These are phyloP conservation scores for Eucalyptus urophylla DNA, from an alignment of 345 rosid species.

Conservation along the genomic window DNA sequence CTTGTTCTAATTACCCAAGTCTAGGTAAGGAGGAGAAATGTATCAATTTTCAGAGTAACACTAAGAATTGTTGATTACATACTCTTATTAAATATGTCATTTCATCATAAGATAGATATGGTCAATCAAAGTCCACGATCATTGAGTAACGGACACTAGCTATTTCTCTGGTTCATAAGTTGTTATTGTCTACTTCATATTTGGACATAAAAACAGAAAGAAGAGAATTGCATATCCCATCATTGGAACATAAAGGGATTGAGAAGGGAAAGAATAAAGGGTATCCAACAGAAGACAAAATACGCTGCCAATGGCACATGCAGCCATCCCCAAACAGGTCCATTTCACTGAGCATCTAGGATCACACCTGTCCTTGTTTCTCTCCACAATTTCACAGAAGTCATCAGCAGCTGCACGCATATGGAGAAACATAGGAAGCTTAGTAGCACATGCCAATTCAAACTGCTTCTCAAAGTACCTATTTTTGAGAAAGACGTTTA, in stretches of 20 bases:
- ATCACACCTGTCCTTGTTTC: constrained; percentile 53
- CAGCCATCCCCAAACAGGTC: background rate
- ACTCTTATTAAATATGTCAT: background rate
- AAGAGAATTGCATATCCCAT: background rate
- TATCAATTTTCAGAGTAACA: background rate
- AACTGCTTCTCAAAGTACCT: constrained; percentile 98
- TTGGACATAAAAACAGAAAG: background rate
- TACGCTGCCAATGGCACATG: background rate
- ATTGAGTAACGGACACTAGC: background rate
- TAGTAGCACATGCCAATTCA: constrained; percentile 77
- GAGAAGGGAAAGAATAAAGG: background rate
- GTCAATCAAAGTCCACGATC: background rate
- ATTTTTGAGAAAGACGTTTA: background rate
- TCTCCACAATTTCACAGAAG: constrained; percentile 75
- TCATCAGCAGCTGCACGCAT: constrained; percentile 93
- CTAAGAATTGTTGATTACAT: background rate
- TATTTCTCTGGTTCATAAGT: background rate
- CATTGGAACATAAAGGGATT: background rate
- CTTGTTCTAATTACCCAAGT: background rate
- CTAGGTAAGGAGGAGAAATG: background rate
- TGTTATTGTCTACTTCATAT: background rate
- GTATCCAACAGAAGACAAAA: background rate
- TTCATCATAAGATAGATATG: background rate
- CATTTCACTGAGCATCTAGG: background rate
- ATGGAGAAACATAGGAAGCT: constrained; percentile 92